These are phyloP conservation scores for Trichoderma sp. DNA, from an alignment of 2,329 filamentous ascomycete species.

Conservation along the genomic window DNA sequence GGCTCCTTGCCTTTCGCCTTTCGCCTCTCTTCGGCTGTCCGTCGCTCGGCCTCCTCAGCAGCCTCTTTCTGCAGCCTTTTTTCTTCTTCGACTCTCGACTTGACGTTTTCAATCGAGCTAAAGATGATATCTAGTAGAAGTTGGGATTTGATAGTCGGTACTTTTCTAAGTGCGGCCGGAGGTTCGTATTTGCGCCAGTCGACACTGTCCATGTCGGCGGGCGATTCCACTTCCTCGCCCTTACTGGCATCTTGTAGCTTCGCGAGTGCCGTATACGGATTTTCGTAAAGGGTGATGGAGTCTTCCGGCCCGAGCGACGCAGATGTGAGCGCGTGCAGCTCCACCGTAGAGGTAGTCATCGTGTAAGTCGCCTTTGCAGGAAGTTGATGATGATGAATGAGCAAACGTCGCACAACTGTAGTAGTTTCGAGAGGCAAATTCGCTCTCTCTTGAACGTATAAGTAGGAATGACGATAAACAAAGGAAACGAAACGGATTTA, in stretches of 20 bases:
- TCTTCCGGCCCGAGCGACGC: slow-evolving; percentile 40
- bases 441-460: not conserved
- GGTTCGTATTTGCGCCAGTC: slow-evolving; percentile 55
- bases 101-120: slow-evolving; percentile 52
- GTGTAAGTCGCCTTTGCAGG: not conserved
- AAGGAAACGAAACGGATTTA: not conserved
- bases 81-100: slow-evolving; percentile 42
- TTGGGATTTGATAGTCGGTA: slow-evolving; percentile 46
- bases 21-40: slow-evolving; percentile 32
- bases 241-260: slow-evolving; percentile 35
- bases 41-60: slow-evolving; percentile 33
- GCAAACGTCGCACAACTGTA: not conserved
- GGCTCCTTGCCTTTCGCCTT: slow-evolving; percentile 42
- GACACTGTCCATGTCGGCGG: slow-evolving; percentile 37
- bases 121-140: slow-evolving; percentile 48
- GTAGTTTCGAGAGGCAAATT: not conserved
- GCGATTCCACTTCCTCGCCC: slow-evolving; percentile 30
- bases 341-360: slow-evolving; percentile 14
- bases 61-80: slow-evolving; percentile 38
- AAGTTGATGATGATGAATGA: not conserved
- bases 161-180: slow-evolving; percentile 47
- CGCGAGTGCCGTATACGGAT: slow-evolving; percentile 37
- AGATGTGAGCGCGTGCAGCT: slow-evolving; percentile 34
- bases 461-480: not conserved
- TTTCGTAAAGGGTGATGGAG: slow-evolving; percentile 38